Percentiles rank a stretch among this genome's conserved stretches.
Evolutionary conservation across 129 eudicot genomes (phyloP).

Genomic region (Flaveria trinervia): DNA sequence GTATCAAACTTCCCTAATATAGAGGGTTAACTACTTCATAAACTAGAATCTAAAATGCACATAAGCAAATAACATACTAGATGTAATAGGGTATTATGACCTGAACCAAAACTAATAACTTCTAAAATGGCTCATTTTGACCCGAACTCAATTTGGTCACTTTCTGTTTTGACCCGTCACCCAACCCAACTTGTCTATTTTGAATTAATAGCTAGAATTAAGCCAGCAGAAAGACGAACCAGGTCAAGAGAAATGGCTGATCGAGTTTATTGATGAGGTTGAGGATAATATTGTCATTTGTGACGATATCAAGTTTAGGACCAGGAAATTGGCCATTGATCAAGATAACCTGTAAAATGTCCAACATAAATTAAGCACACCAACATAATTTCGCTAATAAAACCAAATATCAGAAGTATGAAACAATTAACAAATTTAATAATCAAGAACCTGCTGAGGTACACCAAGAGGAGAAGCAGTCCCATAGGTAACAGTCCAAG

Average conservation of each 20-base stretch:
- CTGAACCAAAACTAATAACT: too few relatives aligned
- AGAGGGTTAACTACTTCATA: not conserved
- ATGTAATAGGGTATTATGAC: too few relatives aligned
- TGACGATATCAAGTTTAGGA: conserved; percentile 72
- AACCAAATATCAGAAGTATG: not conserved
- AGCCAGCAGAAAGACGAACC: conserved; percentile 52
- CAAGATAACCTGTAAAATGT: conserved; percentile 65
- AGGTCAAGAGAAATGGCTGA: conserved; percentile 85
- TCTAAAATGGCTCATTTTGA: not conserved
- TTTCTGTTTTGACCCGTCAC: not conserved
- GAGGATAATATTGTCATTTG: conserved; percentile 80
- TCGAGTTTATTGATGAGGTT: conserved; percentile 75
- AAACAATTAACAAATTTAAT: not conserved
- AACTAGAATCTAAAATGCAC: not conserved
- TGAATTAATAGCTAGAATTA: not conserved
- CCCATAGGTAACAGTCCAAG: conserved; percentile 97
- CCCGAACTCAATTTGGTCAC: not conserved
- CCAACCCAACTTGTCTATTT: not conserved
- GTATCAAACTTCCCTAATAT: not conserved
- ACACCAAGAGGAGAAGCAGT: conserved; percentile 88
- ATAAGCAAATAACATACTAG: too few relatives aligned
- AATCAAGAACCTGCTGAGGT: conserved; percentile 74
- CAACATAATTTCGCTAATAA: not conserved
- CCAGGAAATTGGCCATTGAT: conserved; percentile 98
- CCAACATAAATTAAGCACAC: conserved; percentile 1